Conservation (phyloP, 73 alveolate genomes). For the Blepharisma stoltei region DNA sequence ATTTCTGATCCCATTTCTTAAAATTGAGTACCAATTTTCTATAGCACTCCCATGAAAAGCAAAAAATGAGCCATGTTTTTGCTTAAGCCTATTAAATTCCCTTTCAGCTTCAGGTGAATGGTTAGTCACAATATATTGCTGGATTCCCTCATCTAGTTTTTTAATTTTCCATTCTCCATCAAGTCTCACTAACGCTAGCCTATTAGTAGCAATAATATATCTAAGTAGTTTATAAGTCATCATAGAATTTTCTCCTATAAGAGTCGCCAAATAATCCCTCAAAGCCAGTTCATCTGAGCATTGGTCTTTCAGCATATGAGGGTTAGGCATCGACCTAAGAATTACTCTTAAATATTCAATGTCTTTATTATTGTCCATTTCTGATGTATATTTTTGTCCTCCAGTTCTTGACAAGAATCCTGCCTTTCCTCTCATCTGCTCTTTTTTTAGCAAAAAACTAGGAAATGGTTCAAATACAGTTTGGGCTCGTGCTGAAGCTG, state of each 20-base stretch:
- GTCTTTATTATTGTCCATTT: conserved; percentile 45
- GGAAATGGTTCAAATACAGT: conserved; percentile 63
- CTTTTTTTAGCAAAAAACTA: conserved; percentile 42
- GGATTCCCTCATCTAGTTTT: neutral
- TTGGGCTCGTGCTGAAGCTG: conserved; percentile 40
- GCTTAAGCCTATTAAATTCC: conserved; percentile 30
- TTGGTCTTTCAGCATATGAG: conserved; percentile 10
- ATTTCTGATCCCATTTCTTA: conserved; percentile 63
- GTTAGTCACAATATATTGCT: conserved; percentile 37
- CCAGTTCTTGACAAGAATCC: conserved; percentile 43
- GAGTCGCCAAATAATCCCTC: conserved; percentile 1
- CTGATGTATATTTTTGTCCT: conserved; percentile 37
- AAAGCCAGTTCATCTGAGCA: conserved; percentile 20
- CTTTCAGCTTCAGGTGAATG: conserved; percentile 45
- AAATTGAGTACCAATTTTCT: conserved; percentile 60
- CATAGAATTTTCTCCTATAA: conserved; percentile 5
- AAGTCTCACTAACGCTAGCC: conserved; percentile 30
- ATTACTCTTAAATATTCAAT: conserved; percentile 33
- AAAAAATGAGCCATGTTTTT: conserved; percentile 50
- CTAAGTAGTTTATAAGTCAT: conserved; percentile 37
- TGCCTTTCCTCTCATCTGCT: conserved; percentile 48
- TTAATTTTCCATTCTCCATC: neutral
- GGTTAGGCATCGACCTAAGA: conserved; percentile 33
- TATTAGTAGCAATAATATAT: conserved; percentile 51
- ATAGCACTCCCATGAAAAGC: conserved; percentile 61